Conservation (phyloP, 441 rosid genomes). For the Euphorbia corollata region DNA sequence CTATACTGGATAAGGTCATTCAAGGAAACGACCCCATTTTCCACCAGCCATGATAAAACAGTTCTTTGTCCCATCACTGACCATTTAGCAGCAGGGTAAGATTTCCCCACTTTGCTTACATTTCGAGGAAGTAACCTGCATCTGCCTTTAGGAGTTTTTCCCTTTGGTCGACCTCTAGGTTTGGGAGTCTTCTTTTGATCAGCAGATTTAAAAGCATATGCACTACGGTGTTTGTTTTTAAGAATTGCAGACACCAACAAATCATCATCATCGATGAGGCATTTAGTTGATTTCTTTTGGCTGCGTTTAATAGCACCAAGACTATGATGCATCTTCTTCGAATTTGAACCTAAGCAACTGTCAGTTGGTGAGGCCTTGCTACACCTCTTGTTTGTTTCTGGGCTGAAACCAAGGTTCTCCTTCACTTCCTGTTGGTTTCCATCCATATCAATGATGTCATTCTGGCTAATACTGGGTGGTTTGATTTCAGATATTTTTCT, state of each 20-base stretch:
- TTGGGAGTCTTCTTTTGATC: conserved; percentile 40
- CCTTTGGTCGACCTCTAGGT: conserved; percentile 40
- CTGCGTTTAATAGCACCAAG: conserved; percentile 31
- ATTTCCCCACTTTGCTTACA: conserved; percentile 41
- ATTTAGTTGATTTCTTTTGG: conserved; percentile 37
- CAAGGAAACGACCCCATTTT: conserved; percentile 45
- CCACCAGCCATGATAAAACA: conserved; percentile 71
- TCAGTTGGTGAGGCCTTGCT: conserved; percentile 23
- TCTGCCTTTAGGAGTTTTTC: conserved; percentile 46
- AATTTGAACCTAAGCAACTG: conserved; percentile 27
- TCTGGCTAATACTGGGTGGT: conserved; percentile 32
- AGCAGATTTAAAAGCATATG: conserved; percentile 29
- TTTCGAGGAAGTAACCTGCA: conserved; percentile 66
- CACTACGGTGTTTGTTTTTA: conserved; percentile 43
- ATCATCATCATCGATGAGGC: conserved; percentile 60
- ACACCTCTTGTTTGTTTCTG: conserved; percentile 18
- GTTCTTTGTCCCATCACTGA: conserved; percentile 51
- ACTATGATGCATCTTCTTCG: conserved; percentile 29
- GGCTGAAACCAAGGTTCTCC: conserved; percentile 21
- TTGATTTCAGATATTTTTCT: conserved; percentile 62
- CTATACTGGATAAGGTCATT: conserved; percentile 73
- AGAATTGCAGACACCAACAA: conserved; percentile 52
- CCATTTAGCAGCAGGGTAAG: conserved; percentile 36
- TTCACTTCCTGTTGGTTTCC: conserved; percentile 25
- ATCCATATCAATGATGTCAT: conserved; percentile 17